Conservation (phyloP, 495 filamentous ascomycete species). For the Venustampulla echinocandica region DNA sequence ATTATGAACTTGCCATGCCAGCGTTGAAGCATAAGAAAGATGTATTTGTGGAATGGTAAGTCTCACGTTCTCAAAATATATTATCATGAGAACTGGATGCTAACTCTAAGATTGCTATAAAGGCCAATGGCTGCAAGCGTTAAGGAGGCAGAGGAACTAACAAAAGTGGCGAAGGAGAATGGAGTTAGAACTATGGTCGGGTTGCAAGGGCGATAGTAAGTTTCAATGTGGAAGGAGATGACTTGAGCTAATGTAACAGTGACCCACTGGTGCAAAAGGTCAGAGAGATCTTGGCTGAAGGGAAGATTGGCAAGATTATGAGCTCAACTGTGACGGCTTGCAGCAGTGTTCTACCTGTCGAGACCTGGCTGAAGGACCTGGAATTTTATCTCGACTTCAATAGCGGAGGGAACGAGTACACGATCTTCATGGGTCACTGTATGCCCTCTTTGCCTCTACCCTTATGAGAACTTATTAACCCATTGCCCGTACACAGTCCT, state of each 20-base stretch:
- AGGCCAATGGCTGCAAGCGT: conserved; percentile 20
- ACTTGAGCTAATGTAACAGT: background rate
- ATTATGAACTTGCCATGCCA: conserved; percentile 36
- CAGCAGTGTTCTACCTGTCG: conserved; percentile 2
- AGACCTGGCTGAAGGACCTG: conserved; percentile 11
- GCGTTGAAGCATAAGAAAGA: conserved; percentile 38
- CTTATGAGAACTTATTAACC: background rate
- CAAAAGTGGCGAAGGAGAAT: conserved; percentile 20
- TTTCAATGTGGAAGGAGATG: conserved; percentile 1
- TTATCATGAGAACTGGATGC: background rate
- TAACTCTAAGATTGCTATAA: conserved; percentile 1
- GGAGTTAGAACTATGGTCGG: conserved; percentile 26
- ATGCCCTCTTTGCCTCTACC: background rate
- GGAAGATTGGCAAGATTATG: conserved; percentile 17
- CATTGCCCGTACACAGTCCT: conserved; percentile 16
- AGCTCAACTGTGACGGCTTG: conserved; percentile 15
- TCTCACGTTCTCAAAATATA: background rate
- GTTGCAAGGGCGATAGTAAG: conserved; percentile 18
- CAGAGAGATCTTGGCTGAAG: conserved; percentile 20
- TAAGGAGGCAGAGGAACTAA: conserved; percentile 26
- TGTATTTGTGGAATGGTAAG: conserved; percentile 43
- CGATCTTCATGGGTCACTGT: conserved; percentile 26
- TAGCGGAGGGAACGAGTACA: conserved; percentile 22
- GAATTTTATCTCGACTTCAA: conserved; percentile 24
- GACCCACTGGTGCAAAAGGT: conserved; percentile 12